Evolutionary conservation across 805 yeast genomes (phyloP).

Genomic region (Komagataella pseudopastoris): DNA sequence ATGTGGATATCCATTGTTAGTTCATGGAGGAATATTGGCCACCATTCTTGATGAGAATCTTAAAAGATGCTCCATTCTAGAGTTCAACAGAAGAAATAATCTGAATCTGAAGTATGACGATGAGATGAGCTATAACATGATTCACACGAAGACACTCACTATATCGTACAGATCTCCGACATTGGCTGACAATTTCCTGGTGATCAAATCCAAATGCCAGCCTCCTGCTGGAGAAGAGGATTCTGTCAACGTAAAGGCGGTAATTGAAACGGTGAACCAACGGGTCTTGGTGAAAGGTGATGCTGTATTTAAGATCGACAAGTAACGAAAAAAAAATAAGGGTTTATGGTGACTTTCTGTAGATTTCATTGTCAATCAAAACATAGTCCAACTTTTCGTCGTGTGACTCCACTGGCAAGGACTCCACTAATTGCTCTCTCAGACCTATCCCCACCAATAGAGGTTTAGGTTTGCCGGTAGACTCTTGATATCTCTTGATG

Average conservation of each 20-base stretch:
- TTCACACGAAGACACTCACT: slow-evolving; percentile 33
- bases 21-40: slow-evolving; percentile 84
- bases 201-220: slow-evolving; percentile 37
- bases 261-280: slow-evolving; percentile 38
- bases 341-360: slow-evolving; percentile 1
- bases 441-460: slow-evolving; percentile 50
- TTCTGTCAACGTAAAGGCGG: slow-evolving; percentile 30
- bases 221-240: slow-evolving; percentile 16
- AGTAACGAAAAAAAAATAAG: not conserved
- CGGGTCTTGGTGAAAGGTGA: slow-evolving; percentile 42
- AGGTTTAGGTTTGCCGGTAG: slow-evolving; percentile 19
- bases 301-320: slow-evolving; percentile 16
- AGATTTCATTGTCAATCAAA: slow-evolving; percentile 24
- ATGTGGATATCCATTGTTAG: slow-evolving; percentile 77
- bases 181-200: slow-evolving; percentile 62
- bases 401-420: slow-evolving; percentile 45
- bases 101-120: slow-evolving; percentile 22
- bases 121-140: slow-evolving; percentile 11
- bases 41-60: slow-evolving; percentile 68
- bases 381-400: slow-evolving; percentile 49
- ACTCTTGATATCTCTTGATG: slow-evolving; percentile 32
- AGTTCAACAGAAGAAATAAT: slow-evolving; percentile 9
- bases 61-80: slow-evolving; percentile 36
- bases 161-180: slow-evolving; percentile 60
- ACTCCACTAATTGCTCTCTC: slow-evolving; percentile 40